phyloP scores from a whole-genome alignment of 768 basidiomycete species.

The Tylopilus sp. region DNA sequence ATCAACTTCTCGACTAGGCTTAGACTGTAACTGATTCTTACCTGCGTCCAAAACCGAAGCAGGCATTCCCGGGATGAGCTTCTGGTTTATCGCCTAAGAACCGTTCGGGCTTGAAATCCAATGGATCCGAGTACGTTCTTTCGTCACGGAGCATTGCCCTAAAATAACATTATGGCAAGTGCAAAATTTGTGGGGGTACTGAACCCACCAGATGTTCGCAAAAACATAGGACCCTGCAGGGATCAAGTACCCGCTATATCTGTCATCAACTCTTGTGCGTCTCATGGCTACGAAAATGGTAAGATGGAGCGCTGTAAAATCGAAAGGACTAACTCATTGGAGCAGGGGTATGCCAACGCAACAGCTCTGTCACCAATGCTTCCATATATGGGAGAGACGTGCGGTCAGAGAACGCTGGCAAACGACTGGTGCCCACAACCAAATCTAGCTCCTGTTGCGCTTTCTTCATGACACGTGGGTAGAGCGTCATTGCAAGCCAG shows the following conservation, averaged over 20 bases:
- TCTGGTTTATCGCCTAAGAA: conserved; percentile 23
- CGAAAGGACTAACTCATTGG: conserved; percentile 3
- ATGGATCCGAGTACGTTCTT: conserved; percentile 12
- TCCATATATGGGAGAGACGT: conserved; percentile 27
- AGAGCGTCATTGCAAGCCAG: conserved; percentile 28
- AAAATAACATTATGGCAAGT: neutral
- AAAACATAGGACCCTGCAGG: conserved; percentile 19
- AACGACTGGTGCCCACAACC: conserved; percentile 20
- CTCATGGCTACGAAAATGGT: conserved; percentile 5
- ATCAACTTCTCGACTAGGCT: neutral
- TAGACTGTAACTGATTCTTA: neutral
- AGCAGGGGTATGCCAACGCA: conserved; percentile 19
- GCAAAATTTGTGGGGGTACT: no score
- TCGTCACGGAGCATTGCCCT: conserved; percentile 21
- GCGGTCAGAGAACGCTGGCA: conserved; percentile 27
- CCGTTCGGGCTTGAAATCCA: conserved; percentile 23
- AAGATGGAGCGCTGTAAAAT: no score
- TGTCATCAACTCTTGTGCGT: conserved; percentile 11
- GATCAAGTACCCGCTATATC: conserved; percentile 21
- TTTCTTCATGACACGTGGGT: conserved; percentile 27
- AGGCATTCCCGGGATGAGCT: conserved; percentile 7
- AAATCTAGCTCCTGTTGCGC: conserved; percentile 28
- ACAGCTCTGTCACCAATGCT: conserved; percentile 25
- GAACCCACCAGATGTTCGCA: conserved; percentile 18
- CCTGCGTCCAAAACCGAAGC: conserved; percentile 21